These are phyloP conservation scores for Oehlia diaphana DNA, from an alignment of 192 early-diverging fungal species.

Conservation along the genomic window DNA sequence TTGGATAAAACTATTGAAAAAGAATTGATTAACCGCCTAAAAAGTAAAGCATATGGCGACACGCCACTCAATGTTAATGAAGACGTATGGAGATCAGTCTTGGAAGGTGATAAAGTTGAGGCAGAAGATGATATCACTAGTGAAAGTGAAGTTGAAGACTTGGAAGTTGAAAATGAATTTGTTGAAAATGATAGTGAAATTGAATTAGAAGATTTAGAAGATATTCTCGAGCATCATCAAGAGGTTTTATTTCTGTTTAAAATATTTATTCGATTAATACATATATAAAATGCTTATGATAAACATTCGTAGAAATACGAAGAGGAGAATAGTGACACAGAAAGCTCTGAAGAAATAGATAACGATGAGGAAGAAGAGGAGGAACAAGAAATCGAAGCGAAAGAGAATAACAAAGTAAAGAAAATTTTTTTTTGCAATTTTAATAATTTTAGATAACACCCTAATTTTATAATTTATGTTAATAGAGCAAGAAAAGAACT, in stretches of 20 bases:
- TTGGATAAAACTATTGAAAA: conserved; percentile 93
- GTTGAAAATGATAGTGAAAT: conserved; percentile 63
- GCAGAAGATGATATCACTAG: conserved; percentile 72
- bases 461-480: background rate
- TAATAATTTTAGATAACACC: background rate
- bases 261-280: background rate
- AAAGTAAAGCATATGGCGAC: conserved; percentile 94
- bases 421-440: background rate
- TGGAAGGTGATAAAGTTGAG: conserved; percentile 74
- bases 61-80: conserved; percentile 94
- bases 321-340: conserved; percentile 17
- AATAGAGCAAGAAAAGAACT: background rate
- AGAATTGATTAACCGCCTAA: conserved; percentile 89
- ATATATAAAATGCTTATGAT: background rate
- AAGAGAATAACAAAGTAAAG: background rate
- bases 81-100: conserved; percentile 83
- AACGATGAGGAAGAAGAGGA: conserved; percentile 40
- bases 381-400: conserved; percentile 12
- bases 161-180: conserved; percentile 55
- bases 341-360: conserved; percentile 36
- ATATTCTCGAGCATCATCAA: conserved; percentile 40
- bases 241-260: background rate
- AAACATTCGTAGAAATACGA: background rate
- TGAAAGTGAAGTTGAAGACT: conserved; percentile 66
- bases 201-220: conserved; percentile 65